Percentiles rank a stretch among this genome's conserved stretches.
Conservation (phyloP, 2,329 filamentous ascomycete genomes). For the Fusarium humuli region DNA sequence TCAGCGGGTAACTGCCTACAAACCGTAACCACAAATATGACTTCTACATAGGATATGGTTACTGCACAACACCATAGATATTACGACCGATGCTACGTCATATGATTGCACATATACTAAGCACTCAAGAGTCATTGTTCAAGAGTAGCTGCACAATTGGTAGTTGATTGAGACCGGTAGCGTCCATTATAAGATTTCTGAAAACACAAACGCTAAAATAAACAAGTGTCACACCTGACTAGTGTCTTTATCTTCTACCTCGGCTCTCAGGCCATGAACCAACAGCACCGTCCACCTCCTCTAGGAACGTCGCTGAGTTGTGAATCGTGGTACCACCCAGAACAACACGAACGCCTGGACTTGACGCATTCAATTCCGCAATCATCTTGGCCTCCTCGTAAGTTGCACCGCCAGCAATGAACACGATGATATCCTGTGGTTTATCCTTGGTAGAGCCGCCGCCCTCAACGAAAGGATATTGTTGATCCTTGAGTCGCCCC, state of each 20-base stretch:
- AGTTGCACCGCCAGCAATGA: constrained; percentile 92
- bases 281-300: constrained; percentile 91
- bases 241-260: constrained; percentile 39
- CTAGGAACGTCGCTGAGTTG: constrained; percentile 88
- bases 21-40: not conserved
- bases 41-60: not conserved
- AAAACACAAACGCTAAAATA: constrained; percentile 11
- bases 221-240: not conserved
- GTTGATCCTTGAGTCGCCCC: constrained; percentile 83
- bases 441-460: constrained; percentile 90
- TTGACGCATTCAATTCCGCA: constrained; percentile 91
- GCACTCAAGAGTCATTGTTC: not conserved
- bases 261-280: constrained; percentile 81
- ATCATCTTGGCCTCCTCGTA: constrained; percentile 98
- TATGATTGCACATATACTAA: not conserved
- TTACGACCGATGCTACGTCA: not conserved
- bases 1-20: not conserved
- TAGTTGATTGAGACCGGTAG: not conserved
- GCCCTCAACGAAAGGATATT: constrained; percentile 94
- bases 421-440: constrained; percentile 94
- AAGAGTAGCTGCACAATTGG: not conserved
- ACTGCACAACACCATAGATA: not conserved
- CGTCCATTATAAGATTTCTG: not conserved
- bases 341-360: constrained; percentile 88
- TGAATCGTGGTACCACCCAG: constrained; percentile 89